These are phyloP conservation scores for Hylodesmum podocarpum DNA, from an alignment of 306 rosid genomes.

Conservation along the genomic window DNA sequence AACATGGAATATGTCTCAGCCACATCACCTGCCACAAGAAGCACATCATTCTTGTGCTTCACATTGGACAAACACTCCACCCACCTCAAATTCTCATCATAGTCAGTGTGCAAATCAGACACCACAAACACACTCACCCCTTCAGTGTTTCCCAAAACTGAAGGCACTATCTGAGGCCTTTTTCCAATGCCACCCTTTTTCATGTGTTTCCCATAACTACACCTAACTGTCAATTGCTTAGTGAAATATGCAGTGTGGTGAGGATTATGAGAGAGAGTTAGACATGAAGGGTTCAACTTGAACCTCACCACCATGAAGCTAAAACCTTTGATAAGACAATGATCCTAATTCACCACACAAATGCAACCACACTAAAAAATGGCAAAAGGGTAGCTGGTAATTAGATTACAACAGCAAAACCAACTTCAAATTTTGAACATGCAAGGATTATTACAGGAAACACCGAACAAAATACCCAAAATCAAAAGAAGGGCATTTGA, in stretches of 20 bases:
- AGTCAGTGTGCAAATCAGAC: conserved; percentile 87
- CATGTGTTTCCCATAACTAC: conserved; percentile 34
- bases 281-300: conserved; percentile 41
- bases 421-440: not conserved
- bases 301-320: conserved; percentile 51
- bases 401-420: conserved; percentile 1
- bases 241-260: conserved; percentile 34
- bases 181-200: conserved; percentile 38
- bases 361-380: conserved; percentile 2
- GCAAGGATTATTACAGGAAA: not conserved
- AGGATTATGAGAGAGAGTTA: conserved; percentile 37
- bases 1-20: conserved; percentile 69
- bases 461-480: not conserved
- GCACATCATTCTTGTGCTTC: conserved; percentile 56
- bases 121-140: conserved; percentile 69
- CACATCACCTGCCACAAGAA: conserved; percentile 86
- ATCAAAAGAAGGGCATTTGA: not conserved
- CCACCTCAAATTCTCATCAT: conserved; percentile 83
- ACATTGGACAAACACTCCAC: conserved; percentile 50
- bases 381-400: conserved; percentile 7
- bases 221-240: conserved; percentile 31
- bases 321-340: conserved; percentile 32
- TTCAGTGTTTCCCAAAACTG: conserved; percentile 36
- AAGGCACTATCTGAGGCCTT: conserved; percentile 55
- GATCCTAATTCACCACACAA: conserved; percentile 29